A percentile compares a stretch with the other conserved stretches of the same genome.
phyloP scores from a whole-genome alignment of 116 monocot genomes.

The Cymodocea nodosa region DNA sequence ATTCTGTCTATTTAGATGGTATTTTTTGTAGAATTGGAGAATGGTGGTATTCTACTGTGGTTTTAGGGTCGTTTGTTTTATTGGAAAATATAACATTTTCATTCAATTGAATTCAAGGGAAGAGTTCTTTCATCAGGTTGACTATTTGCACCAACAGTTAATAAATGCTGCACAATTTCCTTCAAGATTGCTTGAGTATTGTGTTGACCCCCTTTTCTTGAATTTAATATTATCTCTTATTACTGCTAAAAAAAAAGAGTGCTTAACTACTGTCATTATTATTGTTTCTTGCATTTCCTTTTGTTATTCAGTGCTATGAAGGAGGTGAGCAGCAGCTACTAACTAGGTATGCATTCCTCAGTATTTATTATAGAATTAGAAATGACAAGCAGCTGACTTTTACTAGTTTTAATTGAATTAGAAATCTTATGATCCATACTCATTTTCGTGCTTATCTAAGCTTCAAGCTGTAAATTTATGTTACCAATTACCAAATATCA shows the following conservation, averaged over 20 bases:
- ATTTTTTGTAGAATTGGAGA: neutral
- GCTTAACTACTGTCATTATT: too few species aligned
- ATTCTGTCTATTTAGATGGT: neutral
- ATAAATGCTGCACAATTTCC: neutral
- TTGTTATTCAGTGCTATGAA: neutral
- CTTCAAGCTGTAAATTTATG: too few species aligned
- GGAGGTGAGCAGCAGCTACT: neutral
- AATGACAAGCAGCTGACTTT: neutral
- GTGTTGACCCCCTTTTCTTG: too few species aligned
- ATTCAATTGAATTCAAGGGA: constrained; percentile 1
- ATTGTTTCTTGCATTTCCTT: neutral
- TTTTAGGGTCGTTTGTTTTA: neutral
- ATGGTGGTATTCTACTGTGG: neutral
- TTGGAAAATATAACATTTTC: neutral
- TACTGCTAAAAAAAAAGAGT: too few species aligned
- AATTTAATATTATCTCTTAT: too few species aligned
- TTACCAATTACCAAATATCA: too few species aligned
- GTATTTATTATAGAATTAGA: neutral
- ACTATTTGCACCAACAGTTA: neutral
- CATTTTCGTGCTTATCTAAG: too few species aligned
- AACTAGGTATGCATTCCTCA: neutral
- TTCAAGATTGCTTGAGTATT: neutral
- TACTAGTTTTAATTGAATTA: neutral
- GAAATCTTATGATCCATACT: too few species aligned
- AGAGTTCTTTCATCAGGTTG: neutral